phyloP scores from a whole-genome alignment of 768 basidiomycete genomes.

The Pilatotrama ljubarskyi region DNA sequence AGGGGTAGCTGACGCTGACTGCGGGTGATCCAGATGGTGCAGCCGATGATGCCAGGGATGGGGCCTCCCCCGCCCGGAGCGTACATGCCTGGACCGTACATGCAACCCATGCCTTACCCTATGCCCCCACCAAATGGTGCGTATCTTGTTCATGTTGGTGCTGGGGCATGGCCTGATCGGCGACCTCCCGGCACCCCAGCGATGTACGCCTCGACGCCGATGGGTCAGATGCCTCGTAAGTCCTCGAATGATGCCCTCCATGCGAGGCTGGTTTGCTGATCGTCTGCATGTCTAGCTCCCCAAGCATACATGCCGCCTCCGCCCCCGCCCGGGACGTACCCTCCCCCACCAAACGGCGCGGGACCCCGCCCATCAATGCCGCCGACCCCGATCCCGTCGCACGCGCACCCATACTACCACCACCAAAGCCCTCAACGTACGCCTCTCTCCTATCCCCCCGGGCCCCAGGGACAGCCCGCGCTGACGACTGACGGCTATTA shows the following conservation, averaged over 20 bases:
- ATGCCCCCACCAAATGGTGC: conserved; percentile 78
- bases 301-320: conserved; percentile 79
- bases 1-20: conserved; percentile 1
- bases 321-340: conserved; percentile 75
- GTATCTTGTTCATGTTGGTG: conserved; percentile 18
- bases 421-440: conserved; percentile 81
- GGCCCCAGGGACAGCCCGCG: conserved; percentile 15
- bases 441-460: conserved; percentile 29
- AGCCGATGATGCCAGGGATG: conserved; percentile 89
- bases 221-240: conserved; percentile 89
- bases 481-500: conserved; percentile 21
- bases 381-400: conserved; percentile 85
- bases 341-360: conserved; percentile 74
- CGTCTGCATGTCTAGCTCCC: conserved; percentile 43
- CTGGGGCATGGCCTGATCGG: conserved; percentile 10
- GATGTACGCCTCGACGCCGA: conserved; percentile 80
- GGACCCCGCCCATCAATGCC: conserved; percentile 87
- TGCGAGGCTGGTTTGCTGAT: conserved; percentile 1
- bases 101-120: conserved; percentile 85
- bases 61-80: conserved; percentile 75
- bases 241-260: conserved; percentile 28
- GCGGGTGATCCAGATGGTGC: conserved; percentile 15
- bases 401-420: conserved; percentile 86
- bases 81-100: conserved; percentile 79
- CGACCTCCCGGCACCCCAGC: conserved; percentile 39